Conservation (phyloP, 805 yeast species). For the Yarrowia hollandica region DNA sequence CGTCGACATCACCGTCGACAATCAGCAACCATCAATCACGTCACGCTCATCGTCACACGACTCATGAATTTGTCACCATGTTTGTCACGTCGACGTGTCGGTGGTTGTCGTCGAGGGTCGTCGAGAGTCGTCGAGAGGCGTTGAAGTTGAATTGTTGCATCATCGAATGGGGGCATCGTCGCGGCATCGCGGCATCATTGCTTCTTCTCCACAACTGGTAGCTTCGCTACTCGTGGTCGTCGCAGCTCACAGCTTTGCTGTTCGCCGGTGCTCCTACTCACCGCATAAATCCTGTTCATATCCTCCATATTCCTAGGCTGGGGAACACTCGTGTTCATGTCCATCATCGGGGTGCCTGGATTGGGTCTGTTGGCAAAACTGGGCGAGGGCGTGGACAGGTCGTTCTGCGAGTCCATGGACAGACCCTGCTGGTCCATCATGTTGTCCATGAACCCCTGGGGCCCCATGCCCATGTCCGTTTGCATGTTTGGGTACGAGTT, state of each 20-base stretch:
- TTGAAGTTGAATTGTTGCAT: too few relatives aligned
- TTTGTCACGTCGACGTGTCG: too few relatives aligned
- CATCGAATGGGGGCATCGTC: too few relatives aligned
- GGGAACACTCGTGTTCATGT: background rate
- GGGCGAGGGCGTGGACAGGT: constrained; percentile 21
- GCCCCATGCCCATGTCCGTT: constrained; percentile 19
- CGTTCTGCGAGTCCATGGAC: constrained; percentile 17
- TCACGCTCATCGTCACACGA: too few relatives aligned
- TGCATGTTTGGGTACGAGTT: constrained; percentile 24
- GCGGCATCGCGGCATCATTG: too few relatives aligned
- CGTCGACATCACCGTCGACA: too few relatives aligned
- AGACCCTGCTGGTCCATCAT: background rate
- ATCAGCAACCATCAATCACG: too few relatives aligned
- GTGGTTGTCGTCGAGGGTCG: too few relatives aligned
- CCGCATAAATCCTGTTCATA: constrained; percentile 23
- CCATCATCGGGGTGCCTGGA: constrained; percentile 6
- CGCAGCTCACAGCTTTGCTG: background rate
- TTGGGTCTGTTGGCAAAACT: constrained; percentile 6
- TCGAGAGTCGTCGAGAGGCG: too few relatives aligned
- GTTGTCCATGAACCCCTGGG: constrained; percentile 21
- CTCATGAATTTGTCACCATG: too few relatives aligned
- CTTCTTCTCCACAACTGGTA: background rate
- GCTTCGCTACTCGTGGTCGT: background rate
- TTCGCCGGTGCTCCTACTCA: background rate
- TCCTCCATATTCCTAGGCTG: constrained; percentile 21